Conservation (phyloP, 495 filamentous ascomycete genomes). For the Aspergillus haitiensis region DNA sequence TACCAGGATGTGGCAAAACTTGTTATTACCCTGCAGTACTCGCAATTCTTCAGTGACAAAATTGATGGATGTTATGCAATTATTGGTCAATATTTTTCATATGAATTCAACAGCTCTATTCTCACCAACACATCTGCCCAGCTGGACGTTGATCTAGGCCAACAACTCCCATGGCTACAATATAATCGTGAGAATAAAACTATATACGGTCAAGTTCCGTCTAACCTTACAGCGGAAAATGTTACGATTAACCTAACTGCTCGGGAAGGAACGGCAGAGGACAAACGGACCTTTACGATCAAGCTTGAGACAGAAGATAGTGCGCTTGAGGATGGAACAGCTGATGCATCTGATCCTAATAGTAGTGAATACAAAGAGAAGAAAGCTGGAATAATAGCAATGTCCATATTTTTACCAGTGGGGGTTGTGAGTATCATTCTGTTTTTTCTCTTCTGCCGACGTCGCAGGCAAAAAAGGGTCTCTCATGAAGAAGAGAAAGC, state of each 20-base stretch:
- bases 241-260: conserved; percentile 54
- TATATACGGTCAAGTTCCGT: conserved; percentile 65
- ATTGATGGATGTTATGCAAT: conserved; percentile 54
- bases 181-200: conserved; percentile 58
- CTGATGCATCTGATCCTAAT: conserved; percentile 6
- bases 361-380: conserved; percentile 20
- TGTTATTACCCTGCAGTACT: conserved; percentile 60
- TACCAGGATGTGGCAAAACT: conserved; percentile 64
- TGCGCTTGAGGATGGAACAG: conserved; percentile 10
- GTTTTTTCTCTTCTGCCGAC: conserved; percentile 46
- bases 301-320: conserved; percentile 37
- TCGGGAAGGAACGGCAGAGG: conserved; percentile 44
- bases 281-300: conserved; percentile 53
- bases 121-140: conserved; percentile 51
- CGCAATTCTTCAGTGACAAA: conserved; percentile 44
- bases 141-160: conserved; percentile 53
- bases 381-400: conserved; percentile 48
- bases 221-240: conserved; percentile 38
- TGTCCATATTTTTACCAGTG: conserved; percentile 45
- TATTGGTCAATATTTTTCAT: conserved; percentile 63
- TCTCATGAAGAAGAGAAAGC: conserved; percentile 31
- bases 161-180: conserved; percentile 62
- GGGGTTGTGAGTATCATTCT: conserved; percentile 35
- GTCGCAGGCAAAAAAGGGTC: conserved; percentile 33
- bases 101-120: conserved; percentile 59